Evolutionary conservation across 2,329 filamentous ascomycete genomes (phyloP), one percentile per base, ranked within the genome.

Genomic region (Pyricularia grisea): DNA sequence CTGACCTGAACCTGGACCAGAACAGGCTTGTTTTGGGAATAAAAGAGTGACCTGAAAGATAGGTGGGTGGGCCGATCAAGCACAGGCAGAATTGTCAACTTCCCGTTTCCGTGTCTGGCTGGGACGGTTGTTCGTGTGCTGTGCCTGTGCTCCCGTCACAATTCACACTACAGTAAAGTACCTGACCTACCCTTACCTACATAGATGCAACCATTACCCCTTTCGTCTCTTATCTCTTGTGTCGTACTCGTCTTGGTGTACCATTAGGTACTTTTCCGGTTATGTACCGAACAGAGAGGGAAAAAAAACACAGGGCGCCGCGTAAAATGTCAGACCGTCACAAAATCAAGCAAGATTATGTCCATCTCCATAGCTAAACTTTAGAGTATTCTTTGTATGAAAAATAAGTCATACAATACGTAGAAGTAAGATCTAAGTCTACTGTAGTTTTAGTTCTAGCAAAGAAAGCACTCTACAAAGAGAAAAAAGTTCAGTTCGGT

Each of bases 171-270:
- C 23, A 25, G 55, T 61, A 14, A 10, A 61, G 33, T 42, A 42
- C 12, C 25, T 61, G 25, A 11, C 10, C 23, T 60, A 25, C 23
- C 23, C 3, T 58, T 58, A 58, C n/a, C 4, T 10, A 58, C 17
- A 20, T 60, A 11, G 55, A 23, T 60, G 55, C 55, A 60, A 60
- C 55, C 55, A 60, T 60, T n/a, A 11, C 55, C 55, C 23, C 23
- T 60, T 60, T 61, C 58, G 58, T 61, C 58, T 61, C 58, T 61
- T 61, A 25, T 61, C 58, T 61, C 58, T 55, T n/a, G 42, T 61
- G 58, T 27, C 58, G 58, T 61, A 27, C n/a, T 61, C 58, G 25
- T 61, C 58, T 61, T 23, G 58, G n/a, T 61, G 2, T 55, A n/a
- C 42, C 20, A n/a, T 20, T 20, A 6, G 42, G 42, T 55, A n/a